Base-by-base conservation (phyloP, 2,329 filamentous ascomycete species). In the Alternaria sp. region DNA sequence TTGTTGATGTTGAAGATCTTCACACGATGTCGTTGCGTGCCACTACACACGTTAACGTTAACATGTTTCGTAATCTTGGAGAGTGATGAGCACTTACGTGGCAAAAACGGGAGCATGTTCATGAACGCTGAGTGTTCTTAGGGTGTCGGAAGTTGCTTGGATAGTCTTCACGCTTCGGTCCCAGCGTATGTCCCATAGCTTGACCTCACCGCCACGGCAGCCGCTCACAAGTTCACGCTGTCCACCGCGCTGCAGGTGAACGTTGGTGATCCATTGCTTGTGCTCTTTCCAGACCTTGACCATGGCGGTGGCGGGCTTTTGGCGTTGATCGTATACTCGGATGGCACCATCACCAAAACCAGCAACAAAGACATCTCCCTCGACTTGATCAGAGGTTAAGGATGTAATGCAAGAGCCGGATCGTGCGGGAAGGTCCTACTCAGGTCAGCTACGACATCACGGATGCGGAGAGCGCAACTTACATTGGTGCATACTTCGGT, bases 251-350 rank as follows among this genome's bases (percentile, higher is more conserved):
- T 99, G 96, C 88, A 99, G 93, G 77, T 98, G 96, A 13, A 97
- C 93, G 70, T 93, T 96, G 73, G 93, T 94, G 79, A 99, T 90
- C 96, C 96, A 99, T 72, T 96, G 93, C 64, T 91, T 90, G 75
- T 98, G 95, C 73, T 97, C 93, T 77, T 96, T 96, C 95, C 96
- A 99, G 70, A 95, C 94, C 81, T 92, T 93, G 59, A 97, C 91
- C 94, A 98, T 97, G 17, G 92, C 91, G 57, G 96, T 93, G 64
- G 93, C 91, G 3, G 93, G 91, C 66, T 90, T 90, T 66, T 92
- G 83, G 12, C 96, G 90, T 68, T 95, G 93, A 79, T 99, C 96
- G 77, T 97, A 99, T 5, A 97, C 93, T 56, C 96, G 89, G 46
- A 99, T 90, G 1, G 93, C 94, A 32, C 96, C 96, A 74, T 99